A percentile compares a stretch with the other conserved stretches of the same genome.
Conservation (phyloP, 2,329 filamentous ascomycete species). For the Trichoderma brevicompactum region DNA sequence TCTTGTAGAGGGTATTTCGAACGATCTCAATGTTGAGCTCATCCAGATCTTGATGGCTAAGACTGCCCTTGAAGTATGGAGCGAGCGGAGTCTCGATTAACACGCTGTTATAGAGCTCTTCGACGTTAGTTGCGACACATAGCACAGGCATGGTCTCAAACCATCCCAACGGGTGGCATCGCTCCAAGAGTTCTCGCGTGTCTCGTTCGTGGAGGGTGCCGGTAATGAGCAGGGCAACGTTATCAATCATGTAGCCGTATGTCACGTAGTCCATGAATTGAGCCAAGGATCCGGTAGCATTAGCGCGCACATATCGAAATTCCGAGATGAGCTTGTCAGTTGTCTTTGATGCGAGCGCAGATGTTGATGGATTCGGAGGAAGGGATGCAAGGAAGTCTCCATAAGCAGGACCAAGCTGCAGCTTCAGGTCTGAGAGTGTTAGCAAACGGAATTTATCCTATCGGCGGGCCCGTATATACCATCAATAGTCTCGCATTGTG, state of each 20-base stretch:
- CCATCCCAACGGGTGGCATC: constrained; percentile 96
- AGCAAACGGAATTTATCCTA: not conserved
- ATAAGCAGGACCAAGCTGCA: constrained; percentile 94
- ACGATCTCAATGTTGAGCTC: constrained; percentile 99
- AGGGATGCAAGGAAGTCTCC: constrained; percentile 95
- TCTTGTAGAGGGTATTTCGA: constrained; percentile 98
- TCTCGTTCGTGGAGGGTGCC: constrained; percentile 97
- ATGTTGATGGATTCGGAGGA: constrained; percentile 95
- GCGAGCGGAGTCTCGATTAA: constrained; percentile 95
- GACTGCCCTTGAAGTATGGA: constrained; percentile 94
- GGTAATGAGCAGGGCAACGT: constrained; percentile 95
- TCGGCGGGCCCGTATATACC: constrained; percentile 57
- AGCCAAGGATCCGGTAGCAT: constrained; percentile 86
- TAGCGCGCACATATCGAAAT: constrained; percentile 94
- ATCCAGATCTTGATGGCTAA: constrained; percentile 95
- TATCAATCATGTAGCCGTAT: constrained; percentile 99
- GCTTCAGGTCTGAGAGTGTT: constrained; percentile 79
- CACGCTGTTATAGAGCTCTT: constrained; percentile 98
- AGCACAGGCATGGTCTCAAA: constrained; percentile 99
- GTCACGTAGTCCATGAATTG: constrained; percentile 98
- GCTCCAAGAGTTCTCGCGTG: constrained; percentile 89
- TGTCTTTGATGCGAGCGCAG: constrained; percentile 89
- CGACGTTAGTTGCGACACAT: constrained; percentile 96
- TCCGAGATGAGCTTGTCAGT: constrained; percentile 98
- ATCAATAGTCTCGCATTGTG: constrained; percentile 96